A percentile compares a stretch with the other conserved stretches of the same genome.
These are phyloP conservation scores for Oryza nivara DNA, from an alignment of 176 grass and related monocot species.

Conservation along the genomic window DNA sequence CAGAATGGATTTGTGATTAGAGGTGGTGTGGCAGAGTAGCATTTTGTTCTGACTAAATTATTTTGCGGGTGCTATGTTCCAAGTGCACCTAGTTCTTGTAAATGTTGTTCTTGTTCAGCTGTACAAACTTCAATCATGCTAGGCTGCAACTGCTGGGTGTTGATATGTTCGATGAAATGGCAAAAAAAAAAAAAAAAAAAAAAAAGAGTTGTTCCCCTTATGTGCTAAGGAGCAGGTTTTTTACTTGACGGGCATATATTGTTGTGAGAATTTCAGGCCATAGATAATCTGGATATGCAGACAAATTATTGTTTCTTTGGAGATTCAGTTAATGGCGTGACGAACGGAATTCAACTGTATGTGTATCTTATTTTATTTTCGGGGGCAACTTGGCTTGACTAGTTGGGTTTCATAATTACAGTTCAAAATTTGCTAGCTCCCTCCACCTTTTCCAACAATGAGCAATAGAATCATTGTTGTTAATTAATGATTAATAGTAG, in stretches of 20 bases:
- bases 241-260: neutral
- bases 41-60: slow-evolving; percentile 50
- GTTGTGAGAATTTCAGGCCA: neutral
- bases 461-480: too few relatives aligned
- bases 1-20: slow-evolving; percentile 53
- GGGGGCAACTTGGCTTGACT: neutral
- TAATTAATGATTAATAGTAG: too few relatives aligned
- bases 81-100: slow-evolving; percentile 40
- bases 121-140: slow-evolving; percentile 11
- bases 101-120: slow-evolving; percentile 31
- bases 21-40: slow-evolving; percentile 36
- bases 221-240: neutral
- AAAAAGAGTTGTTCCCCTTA: neutral
- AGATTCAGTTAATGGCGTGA: neutral
- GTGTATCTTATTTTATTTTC: neutral
- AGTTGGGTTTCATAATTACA: neutral
- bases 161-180: slow-evolving; percentile 1
- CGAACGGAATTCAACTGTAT: neutral
- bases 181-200: neutral
- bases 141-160: slow-evolving; percentile 2
- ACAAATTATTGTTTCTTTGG: too few relatives aligned
- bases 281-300: neutral
- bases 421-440: neutral
- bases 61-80: slow-evolving; percentile 40
- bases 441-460: too few relatives aligned